These are phyloP conservation scores for Sporothrix phasma DNA, from an alignment of 2,329 filamentous ascomycete genomes.

Conservation along the genomic window DNA sequence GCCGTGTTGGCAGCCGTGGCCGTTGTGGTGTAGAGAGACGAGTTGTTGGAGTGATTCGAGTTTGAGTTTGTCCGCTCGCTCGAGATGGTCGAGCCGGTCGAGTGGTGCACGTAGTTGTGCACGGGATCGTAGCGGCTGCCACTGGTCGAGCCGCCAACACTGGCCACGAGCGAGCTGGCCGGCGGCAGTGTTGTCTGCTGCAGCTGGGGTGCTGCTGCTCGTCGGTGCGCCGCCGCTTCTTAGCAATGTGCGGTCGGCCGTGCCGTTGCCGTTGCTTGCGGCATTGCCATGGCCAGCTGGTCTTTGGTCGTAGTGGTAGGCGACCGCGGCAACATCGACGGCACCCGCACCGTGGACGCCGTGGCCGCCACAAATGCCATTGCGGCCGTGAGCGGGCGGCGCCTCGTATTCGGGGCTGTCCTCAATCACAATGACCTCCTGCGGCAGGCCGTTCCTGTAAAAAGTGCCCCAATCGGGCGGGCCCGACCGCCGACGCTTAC, in stretches of 20 bases:
- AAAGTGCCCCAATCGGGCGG: slow-evolving; percentile 71
- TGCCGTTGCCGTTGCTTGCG: no score
- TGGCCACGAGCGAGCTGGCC: slow-evolving; percentile 23
- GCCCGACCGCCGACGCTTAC: slow-evolving; percentile 49
- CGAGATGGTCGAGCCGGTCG: slow-evolving; percentile 62
- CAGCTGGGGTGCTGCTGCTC: slow-evolving; percentile 31
- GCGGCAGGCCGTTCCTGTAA: slow-evolving; percentile 72
- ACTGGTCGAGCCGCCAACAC: slow-evolving; percentile 29
- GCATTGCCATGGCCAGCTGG: neutral
- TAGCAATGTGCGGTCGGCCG: slow-evolving; percentile 46
- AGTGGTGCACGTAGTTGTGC: slow-evolving; percentile 47
- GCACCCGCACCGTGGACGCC: neutral
- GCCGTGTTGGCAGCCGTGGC: slow-evolving; percentile 61
- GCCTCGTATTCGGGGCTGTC: slow-evolving; percentile 54
- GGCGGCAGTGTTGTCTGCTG: slow-evolving; percentile 1
- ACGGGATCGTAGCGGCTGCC: slow-evolving; percentile 57
- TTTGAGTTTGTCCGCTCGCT: slow-evolving; percentile 73
- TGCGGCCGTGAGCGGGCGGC: slow-evolving; percentile 23
- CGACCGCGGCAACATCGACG: neutral
- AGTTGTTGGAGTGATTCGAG: slow-evolving; percentile 41
- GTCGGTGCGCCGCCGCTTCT: slow-evolving; percentile 62
- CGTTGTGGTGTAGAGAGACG: slow-evolving; percentile 69
- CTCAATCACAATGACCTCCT: slow-evolving; percentile 78
- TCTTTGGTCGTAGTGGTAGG: slow-evolving; percentile 17
- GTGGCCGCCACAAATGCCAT: neutral